A percentile compares a stretch with the other conserved stretches of the same genome.
Evolutionary conservation across 805 yeast species (phyloP).

Genomic region (Kuraishia ogatae): DNA sequence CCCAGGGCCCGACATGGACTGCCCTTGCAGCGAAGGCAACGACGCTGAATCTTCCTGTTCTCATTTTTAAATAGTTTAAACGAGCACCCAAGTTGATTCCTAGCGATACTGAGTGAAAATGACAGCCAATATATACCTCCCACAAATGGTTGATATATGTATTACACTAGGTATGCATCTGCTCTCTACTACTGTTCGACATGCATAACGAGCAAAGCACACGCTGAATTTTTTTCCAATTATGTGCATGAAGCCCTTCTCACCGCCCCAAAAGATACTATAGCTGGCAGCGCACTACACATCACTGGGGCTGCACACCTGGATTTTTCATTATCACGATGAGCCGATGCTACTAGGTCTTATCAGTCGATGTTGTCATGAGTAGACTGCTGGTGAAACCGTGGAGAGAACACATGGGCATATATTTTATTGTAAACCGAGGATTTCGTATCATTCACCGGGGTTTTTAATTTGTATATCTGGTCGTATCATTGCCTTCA

Average conservation of each 20-base stretch:
- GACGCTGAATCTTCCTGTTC: background rate
- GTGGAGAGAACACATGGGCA: background rate
- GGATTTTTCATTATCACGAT: background rate
- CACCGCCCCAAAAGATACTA: background rate
- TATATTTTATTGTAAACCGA: too few relatives aligned
- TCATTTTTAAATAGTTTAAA: background rate
- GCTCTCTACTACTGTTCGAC: background rate
- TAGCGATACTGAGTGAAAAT: background rate
- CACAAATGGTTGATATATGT: background rate
- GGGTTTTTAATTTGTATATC: too few relatives aligned
- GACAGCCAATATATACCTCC: background rate
- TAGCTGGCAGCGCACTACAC: background rate
- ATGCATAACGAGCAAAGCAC: background rate
- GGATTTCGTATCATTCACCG: too few relatives aligned
- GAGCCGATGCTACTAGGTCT: background rate
- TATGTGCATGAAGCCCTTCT: background rate
- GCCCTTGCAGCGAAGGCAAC: background rate
- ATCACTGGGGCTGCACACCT: background rate
- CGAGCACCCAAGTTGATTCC: background rate
- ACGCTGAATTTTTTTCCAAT: background rate
- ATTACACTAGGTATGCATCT: background rate
- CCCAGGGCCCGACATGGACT: background rate
- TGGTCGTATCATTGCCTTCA: too few relatives aligned
- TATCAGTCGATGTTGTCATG: background rate
- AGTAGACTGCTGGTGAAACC: background rate